These are phyloP conservation scores for Globisporangium radiosum DNA, from an alignment of 352 stramenopile species.

Conservation along the genomic window DNA sequence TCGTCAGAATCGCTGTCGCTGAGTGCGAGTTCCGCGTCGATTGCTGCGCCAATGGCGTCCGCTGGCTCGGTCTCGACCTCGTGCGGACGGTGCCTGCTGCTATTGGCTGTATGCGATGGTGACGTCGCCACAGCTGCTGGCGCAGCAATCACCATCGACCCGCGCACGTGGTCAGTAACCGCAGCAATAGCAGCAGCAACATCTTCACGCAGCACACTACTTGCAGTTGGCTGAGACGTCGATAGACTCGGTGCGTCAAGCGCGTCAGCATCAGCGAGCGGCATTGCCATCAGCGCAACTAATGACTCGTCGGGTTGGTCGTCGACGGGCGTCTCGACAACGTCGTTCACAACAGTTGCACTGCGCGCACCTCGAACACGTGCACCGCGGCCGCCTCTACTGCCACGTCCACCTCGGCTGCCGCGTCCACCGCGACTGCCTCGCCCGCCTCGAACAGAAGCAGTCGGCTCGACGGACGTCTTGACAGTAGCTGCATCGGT, in stretches of 20 bases:
- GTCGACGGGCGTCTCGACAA: not conserved
- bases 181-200: too few relatives aligned
- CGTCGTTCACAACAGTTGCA: not conserved
- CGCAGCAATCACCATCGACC: too few relatives aligned
- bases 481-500: too few relatives aligned
- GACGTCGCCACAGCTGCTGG: too few relatives aligned
- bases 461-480: slow-evolving; percentile 7
- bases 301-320: not conserved
- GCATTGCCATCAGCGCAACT: not conserved
- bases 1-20: slow-evolving; percentile 16
- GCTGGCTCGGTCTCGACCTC: not conserved
- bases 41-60: slow-evolving; percentile 17
- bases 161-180: too few relatives aligned
- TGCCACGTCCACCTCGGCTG: slow-evolving; percentile 1
- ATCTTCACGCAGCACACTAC: too few relatives aligned
- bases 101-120: not conserved
- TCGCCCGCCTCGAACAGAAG: slow-evolving; percentile 1
- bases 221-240: too few relatives aligned
- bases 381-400: not conserved
- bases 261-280: too few relatives aligned
- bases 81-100: not conserved
- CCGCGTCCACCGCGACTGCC: not conserved
- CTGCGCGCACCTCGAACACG: not conserved
- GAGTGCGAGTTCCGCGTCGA: slow-evolving; percentile 19
- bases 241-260: too few relatives aligned